Evolutionary conservation across 2,329 filamentous ascomycete species (phyloP), one percentile per base, ranked within the genome.

Genomic region (Penicillium fuscoglaucum): DNA sequence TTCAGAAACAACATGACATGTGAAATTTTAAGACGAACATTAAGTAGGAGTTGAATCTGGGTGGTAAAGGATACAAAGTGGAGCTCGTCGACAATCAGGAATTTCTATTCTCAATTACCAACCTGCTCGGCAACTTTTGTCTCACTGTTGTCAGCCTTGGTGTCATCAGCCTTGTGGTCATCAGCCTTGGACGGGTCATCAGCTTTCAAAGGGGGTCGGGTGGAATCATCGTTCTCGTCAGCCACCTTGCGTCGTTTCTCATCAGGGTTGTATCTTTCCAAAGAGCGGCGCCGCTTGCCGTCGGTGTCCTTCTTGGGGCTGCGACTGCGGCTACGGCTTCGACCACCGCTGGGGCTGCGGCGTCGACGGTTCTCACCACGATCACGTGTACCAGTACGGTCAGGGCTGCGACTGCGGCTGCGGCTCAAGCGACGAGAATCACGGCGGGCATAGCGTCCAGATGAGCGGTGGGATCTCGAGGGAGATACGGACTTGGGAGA

Each of bases 241-340:
- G 75, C 69, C 62, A 72, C 71, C 63, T 71, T 76, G 59, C 72
- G 73, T 65, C 74, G 71, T 64, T 79, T 80, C 44, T 76, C 72
- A 68, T 70, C 70, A 55, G 73, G 77, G 54, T 75, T 76, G 72
- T 79, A 80, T 73, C 77, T 75, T 65, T 76, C 69, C 57, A 79
- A 66, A 15, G 79, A 81, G 52, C 75, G 76, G 57, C 76, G 76
- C 62, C 78, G 72, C 63, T 77, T 78, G 31, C 24, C 29, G 8
- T 52, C 54, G 55, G 70, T 69, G 45, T 76, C 74, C 61, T 64
- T 67, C 60, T 59, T 63, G 49, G 62, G 64, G 28, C 66, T 68
- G 47, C 63, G 68, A 35, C 72, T 73, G 29, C 66, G 69, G 53
- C 70, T 74, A 37, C 67, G 69, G 53, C 70, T 74, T 29, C 68